Conservation (phyloP, 2,329 filamentous ascomycete species). For the Botrytis squamosa region DNA sequence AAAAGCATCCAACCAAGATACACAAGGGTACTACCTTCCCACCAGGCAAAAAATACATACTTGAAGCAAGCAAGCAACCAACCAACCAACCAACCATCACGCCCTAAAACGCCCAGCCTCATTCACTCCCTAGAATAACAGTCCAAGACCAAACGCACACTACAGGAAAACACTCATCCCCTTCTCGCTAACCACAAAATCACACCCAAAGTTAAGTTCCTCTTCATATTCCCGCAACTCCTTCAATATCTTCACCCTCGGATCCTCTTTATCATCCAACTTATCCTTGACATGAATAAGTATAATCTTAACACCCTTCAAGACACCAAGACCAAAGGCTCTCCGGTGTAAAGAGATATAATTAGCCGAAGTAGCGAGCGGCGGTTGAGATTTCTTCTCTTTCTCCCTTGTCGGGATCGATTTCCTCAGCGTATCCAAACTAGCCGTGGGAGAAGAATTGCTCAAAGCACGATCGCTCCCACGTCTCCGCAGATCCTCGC, state of each 20-base stretch:
- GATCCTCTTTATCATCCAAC: slow-evolving; percentile 66
- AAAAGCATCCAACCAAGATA: not conserved
- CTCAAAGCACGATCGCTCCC: not conserved
- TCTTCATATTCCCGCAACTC: slow-evolving; percentile 67
- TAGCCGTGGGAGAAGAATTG: no score
- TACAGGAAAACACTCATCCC: slow-evolving; percentile 3
- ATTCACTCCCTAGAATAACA: not conserved
- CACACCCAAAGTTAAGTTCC: slow-evolving; percentile 62
- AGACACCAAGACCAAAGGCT: slow-evolving; percentile 24
- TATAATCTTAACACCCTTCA: slow-evolving; percentile 75
- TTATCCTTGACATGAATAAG: slow-evolving; percentile 94
- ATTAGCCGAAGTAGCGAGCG: not conserved
- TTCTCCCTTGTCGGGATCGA: not conserved
- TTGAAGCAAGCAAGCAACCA: not conserved
- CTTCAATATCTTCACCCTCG: slow-evolving; percentile 64
- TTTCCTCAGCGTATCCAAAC: not conserved
- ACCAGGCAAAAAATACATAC: not conserved
- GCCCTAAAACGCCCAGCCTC: not conserved
- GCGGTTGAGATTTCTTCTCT: not conserved
- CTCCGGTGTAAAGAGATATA: not conserved
- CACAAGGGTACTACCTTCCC: not conserved
- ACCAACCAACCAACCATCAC: not conserved
- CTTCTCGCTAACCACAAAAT: slow-evolving; percentile 60
- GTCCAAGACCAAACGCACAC: not conserved
- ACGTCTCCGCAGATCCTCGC: not conserved